phyloP scores from a whole-genome alignment of 2,329 filamentous ascomycete genomes.

The Paecilomyces niveus region DNA sequence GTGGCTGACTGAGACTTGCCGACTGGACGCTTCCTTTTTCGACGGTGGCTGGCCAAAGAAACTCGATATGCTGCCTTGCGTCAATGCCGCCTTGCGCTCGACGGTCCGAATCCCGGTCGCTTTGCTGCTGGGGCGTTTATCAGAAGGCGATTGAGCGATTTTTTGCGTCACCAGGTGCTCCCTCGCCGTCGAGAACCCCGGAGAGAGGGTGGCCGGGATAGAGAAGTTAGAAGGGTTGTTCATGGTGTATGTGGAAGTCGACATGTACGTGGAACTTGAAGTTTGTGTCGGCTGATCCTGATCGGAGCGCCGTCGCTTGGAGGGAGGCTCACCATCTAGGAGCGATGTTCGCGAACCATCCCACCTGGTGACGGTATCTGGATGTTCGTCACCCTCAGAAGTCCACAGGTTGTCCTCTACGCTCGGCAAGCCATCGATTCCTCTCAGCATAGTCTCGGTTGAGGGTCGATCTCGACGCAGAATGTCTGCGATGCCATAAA shows the following conservation, averaged over 20 bases:
- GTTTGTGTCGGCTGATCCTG: constrained; percentile 7
- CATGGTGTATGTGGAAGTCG: constrained; percentile 55
- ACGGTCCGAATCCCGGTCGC: constrained; percentile 17
- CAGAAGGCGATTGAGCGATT: constrained; percentile 11
- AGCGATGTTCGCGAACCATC: constrained; percentile 17
- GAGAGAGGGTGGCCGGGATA: constrained; percentile 33
- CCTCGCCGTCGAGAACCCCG: constrained; percentile 57
- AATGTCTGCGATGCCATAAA: constrained; percentile 65
- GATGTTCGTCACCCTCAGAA: constrained; percentile 49
- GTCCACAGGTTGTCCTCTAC: constrained; percentile 64
- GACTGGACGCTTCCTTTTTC: constrained; percentile 13
- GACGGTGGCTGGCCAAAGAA: constrained; percentile 40
- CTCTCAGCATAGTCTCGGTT: constrained; percentile 47
- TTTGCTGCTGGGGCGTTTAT: constrained; percentile 4
- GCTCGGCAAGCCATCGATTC: constrained; percentile 42
- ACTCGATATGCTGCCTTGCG: constrained; percentile 46
- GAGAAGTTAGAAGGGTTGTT: constrained; percentile 38
- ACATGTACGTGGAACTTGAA: constrained; percentile 22
- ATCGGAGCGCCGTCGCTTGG: constrained; percentile 23
- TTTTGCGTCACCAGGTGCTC: constrained; percentile 40
- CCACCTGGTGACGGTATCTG: constrained; percentile 30
- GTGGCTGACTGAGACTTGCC: not conserved
- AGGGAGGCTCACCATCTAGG: constrained; percentile 14
- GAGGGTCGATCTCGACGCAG: constrained; percentile 57
- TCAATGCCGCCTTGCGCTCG: constrained; percentile 32